Conservation (phyloP, 768 basidiomycete species). For the Psilocybe sp. region DNA sequence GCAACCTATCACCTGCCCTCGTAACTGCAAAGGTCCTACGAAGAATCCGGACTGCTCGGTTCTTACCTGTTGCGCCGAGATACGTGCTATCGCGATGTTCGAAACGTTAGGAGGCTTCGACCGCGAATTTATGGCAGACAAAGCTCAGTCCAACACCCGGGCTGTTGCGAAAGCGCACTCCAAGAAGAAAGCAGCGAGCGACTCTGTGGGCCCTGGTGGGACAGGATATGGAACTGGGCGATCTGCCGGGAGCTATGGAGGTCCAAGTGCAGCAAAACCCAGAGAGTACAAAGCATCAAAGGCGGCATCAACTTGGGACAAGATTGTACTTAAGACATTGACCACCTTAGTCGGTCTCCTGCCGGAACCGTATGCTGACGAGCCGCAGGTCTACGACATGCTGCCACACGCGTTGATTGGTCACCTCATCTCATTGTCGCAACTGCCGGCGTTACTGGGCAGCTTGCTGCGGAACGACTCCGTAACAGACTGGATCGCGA, state of each 20-base stretch:
- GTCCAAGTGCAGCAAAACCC: neutral
- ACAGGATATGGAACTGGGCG: conserved; percentile 43
- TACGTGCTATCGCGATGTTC: conserved; percentile 49
- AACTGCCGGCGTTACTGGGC: conserved; percentile 43
- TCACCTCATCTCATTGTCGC: conserved; percentile 39
- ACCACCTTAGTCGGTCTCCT: conserved; percentile 37
- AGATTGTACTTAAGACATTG: conserved; percentile 35
- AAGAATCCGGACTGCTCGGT: conserved; percentile 32
- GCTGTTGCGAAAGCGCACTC: conserved; percentile 25
- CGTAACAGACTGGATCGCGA: conserved; percentile 48
- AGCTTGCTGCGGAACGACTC: conserved; percentile 54
- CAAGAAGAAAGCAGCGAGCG: conserved; percentile 16
- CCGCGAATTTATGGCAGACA: conserved; percentile 40
- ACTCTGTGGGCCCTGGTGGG: conserved; percentile 46
- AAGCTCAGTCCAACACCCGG: conserved; percentile 34
- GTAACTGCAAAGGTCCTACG: conserved; percentile 38
- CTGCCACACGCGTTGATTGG: conserved; percentile 46
- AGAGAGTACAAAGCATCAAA: neutral
- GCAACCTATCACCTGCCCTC: conserved; percentile 31
- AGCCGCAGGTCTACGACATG: conserved; percentile 43
- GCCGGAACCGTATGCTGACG: conserved; percentile 43
- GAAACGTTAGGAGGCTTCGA: conserved; percentile 50
- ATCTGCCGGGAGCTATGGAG: neutral
- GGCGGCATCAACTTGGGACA: conserved; percentile 35
- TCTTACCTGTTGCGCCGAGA: conserved; percentile 41